Base-by-base conservation (phyloP, 768 basidiomycete genomes). In the Podaxis mareebaensis region DNA sequence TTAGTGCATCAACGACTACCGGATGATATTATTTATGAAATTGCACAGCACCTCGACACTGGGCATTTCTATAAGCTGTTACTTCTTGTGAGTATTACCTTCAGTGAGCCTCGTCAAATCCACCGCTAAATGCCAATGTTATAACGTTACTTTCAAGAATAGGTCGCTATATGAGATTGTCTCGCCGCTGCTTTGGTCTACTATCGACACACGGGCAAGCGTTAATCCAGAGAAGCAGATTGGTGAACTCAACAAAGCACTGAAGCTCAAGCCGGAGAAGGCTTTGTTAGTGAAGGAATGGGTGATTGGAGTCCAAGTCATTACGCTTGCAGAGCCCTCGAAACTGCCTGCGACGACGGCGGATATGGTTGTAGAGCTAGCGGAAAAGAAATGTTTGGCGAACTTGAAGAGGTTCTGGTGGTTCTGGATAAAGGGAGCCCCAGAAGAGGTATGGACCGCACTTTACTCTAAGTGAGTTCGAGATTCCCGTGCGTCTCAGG, bases 381-480 rank as follows among this genome's bases (percentile, higher is more conserved):
- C 58, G 11, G 22, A 49, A 20, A 12, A 24, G 46, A 38, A 24
- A 22, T 48, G 3, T 22, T 26, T 58, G 39, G 58, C 38, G 8
- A 58, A 36, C 30, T 20, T 58, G 46, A 58, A 15, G 13, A 58
- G 20, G 28, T 58, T 58, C 22, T 44, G 56, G 56, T 58, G 56
- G 56, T 58, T 49, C 20, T 58, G 62, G 61, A 69, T 62, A 63
- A 66, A 67, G 12, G 66, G 65, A 11, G 65, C 66, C 22, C 63
- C 64, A 44, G 68, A 69, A 20, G 61, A 64, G 13, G 17, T 58
- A 7, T 49, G 58, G 58, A 20, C 30, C 26, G 28, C 44, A 10
- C 58, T 58, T 24, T 46, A 58, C 26, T 49, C n/a, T 12, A 36
- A 49, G 58, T 58, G 20, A 22, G 58, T 49, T 20, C 12, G 8